These are phyloP conservation scores for Neobulgaria alba DNA, from an alignment of 2,329 filamentous ascomycete species.

Conservation along the genomic window DNA sequence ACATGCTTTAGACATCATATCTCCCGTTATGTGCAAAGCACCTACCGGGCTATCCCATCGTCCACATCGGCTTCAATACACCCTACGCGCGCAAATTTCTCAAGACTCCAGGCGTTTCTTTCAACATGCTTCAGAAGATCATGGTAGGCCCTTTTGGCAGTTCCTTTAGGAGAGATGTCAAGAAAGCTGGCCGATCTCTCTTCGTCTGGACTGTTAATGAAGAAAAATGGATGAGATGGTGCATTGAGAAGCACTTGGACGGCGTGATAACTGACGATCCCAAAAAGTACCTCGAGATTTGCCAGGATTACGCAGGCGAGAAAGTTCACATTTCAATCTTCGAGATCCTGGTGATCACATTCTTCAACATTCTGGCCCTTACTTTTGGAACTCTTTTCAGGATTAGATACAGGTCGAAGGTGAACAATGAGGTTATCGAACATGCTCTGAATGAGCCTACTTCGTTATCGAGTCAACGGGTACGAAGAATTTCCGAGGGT, in stretches of 20 bases:
- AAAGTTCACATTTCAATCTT: slow-evolving; percentile 4
- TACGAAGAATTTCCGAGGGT: too few species aligned
- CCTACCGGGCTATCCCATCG: slow-evolving; percentile 53
- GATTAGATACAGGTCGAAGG: slow-evolving; percentile 14
- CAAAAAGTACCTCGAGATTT: slow-evolving; percentile 54
- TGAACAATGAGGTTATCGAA: slow-evolving; percentile 2
- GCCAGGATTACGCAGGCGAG: slow-evolving; percentile 29
- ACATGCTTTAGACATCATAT: slow-evolving; percentile 47
- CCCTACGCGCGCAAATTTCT: slow-evolving; percentile 62
- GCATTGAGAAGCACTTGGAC: slow-evolving; percentile 56
- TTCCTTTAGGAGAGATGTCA: slow-evolving; percentile 56
- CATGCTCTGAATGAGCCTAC: neutral
- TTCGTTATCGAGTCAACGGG: too few species aligned
- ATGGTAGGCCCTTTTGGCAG: slow-evolving; percentile 61
- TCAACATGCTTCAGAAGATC: slow-evolving; percentile 66
- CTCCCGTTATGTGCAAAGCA: slow-evolving; percentile 53
- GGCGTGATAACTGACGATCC: slow-evolving; percentile 85
- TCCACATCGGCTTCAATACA: slow-evolving; percentile 58
- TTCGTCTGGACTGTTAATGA: slow-evolving; percentile 86
- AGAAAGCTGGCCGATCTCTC: slow-evolving; percentile 47
- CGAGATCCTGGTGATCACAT: neutral
- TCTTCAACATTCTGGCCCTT: slow-evolving; percentile 5
- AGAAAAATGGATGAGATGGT: slow-evolving; percentile 72
- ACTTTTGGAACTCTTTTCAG: slow-evolving; percentile 17
- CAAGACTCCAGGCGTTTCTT: slow-evolving; percentile 55